Conservation (phyloP, 306 rosid genomes). For the Vigna radiata region DNA sequence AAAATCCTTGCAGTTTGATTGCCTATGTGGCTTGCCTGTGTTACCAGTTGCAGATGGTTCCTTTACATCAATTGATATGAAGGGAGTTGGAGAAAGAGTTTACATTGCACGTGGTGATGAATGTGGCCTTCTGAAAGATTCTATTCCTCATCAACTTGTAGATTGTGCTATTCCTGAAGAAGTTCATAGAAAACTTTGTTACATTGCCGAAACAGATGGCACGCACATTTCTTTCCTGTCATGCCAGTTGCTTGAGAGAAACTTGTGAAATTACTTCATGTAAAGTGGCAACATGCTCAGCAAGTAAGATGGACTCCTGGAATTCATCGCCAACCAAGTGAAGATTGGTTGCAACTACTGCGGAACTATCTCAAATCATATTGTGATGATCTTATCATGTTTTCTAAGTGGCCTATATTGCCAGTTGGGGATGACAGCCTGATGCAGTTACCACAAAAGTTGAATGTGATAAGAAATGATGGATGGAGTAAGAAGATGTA, state of each 20-base stretch:
- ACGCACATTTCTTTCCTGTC: constrained; percentile 84
- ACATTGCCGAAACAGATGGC: constrained; percentile 68
- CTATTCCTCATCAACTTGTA: constrained; percentile 78
- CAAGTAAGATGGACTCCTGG: constrained; percentile 86
- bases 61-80: constrained; percentile 71
- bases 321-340: constrained; percentile 84
- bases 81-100: constrained; percentile 86
- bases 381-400: constrained; percentile 80
- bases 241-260: constrained; percentile 89
- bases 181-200: constrained; percentile 76
- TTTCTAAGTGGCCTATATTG: constrained; percentile 92
- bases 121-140: constrained; percentile 88
- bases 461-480: constrained; percentile 79
- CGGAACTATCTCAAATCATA: constrained; percentile 85
- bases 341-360: constrained; percentile 87
- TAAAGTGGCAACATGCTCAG: constrained; percentile 87
- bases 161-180: constrained; percentile 70
- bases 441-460: constrained; percentile 75
- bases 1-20: constrained; percentile 67
- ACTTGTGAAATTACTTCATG: constrained; percentile 77
- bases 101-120: constrained; percentile 86
- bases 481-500: constrained; percentile 99
- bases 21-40: constrained; percentile 76
- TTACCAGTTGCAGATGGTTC: constrained; percentile 91
- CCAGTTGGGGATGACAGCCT: constrained; percentile 77